phyloP scores from a whole-genome alignment of 768 basidiomycete genomes.

The Tylopilus felleus region DNA sequence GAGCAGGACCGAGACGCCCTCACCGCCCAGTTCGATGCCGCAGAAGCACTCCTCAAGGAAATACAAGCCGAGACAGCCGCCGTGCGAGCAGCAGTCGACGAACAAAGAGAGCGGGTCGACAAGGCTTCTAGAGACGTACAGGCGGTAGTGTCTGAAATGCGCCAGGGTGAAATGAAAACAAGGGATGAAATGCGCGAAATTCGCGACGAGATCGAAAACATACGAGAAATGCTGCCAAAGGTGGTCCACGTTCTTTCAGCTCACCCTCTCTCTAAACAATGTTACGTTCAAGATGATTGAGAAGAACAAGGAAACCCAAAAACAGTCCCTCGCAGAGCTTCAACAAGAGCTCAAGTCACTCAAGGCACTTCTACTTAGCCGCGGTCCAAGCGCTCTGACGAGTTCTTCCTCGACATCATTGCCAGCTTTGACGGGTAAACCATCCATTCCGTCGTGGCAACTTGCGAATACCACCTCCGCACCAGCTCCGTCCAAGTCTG shows the following conservation, averaged over 20 bases:
- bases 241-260: conserved; percentile 38
- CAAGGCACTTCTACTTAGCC: conserved; percentile 81
- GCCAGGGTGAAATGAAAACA: conserved; percentile 71
- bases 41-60: conserved; percentile 74
- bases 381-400: conserved; percentile 49
- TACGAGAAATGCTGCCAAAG: conserved; percentile 92
- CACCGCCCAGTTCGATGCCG: conserved; percentile 85
- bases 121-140: conserved; percentile 71
- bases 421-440: conserved; percentile 51
- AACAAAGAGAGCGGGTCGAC: conserved; percentile 71
- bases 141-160: conserved; percentile 67
- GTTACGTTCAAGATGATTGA: conserved; percentile 75
- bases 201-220: conserved; percentile 83
- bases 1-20: conserved; percentile 84
- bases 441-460: conserved; percentile 91
- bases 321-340: conserved; percentile 77
- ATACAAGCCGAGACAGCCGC: conserved; percentile 76
- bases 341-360: conserved; percentile 94
- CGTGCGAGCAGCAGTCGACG: conserved; percentile 68
- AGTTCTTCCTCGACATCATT: conserved; percentile 50
- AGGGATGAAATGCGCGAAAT: conserved; percentile 90
- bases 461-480: conserved; percentile 45
- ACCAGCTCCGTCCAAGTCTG: conserved; percentile 16
- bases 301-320: conserved; percentile 84
- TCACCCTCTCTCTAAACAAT: not conserved